Evolutionary conservation across 2,329 filamentous ascomycete species (phyloP).

Genomic region (Fusarium sp.): DNA sequence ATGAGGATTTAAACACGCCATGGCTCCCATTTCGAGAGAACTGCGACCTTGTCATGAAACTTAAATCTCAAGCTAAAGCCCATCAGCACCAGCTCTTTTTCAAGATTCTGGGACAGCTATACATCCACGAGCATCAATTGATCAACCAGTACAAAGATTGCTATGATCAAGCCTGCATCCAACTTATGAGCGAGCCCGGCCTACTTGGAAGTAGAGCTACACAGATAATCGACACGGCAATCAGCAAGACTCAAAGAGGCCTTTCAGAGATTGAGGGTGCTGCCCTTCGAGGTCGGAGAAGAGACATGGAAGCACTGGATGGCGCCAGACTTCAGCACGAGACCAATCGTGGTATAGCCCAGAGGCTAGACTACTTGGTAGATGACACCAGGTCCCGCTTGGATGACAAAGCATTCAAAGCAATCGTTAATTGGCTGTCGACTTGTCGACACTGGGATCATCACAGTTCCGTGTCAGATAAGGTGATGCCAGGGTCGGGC

Average conservation of each 20-base stretch:
- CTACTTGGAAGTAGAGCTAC: too few species aligned
- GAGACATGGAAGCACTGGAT: too few species aligned
- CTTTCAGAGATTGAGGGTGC: too few species aligned
- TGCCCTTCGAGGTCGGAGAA: too few species aligned
- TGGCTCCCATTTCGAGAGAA: background rate
- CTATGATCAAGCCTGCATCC: background rate
- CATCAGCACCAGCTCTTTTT: background rate
- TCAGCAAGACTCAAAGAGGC: too few species aligned
- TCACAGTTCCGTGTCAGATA: background rate
- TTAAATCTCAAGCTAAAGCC: background rate
- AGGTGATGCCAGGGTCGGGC: background rate
- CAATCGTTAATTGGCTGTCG: background rate
- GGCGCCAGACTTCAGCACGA: too few species aligned
- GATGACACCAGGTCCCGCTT: too few species aligned
- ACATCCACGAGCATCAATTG: background rate
- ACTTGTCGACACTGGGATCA: background rate
- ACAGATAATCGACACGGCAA: too few species aligned
- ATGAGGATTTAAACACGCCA: background rate
- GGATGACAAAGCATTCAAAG: background rate
- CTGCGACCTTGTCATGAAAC: background rate
- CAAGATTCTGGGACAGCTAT: background rate
- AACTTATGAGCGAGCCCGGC: too few species aligned
- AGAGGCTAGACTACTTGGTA: too few species aligned
- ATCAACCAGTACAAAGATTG: background rate
- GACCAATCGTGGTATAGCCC: too few species aligned